Conservation (phyloP, 2,329 filamentous ascomycete genomes). For the Penicillium sp. region DNA sequence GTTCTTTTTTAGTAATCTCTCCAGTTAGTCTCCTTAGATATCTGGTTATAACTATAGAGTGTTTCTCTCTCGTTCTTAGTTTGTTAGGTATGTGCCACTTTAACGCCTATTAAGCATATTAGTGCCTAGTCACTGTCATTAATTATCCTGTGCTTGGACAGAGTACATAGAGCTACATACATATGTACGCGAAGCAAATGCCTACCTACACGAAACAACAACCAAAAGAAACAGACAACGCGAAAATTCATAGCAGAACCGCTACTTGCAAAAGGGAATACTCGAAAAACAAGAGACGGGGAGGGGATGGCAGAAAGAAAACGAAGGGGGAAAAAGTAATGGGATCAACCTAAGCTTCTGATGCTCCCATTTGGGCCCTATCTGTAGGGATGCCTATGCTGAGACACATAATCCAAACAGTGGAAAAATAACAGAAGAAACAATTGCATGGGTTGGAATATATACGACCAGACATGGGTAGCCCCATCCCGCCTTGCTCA, state of each 20-base stretch:
- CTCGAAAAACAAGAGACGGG: slow-evolving; percentile 3
- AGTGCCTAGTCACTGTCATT: no score
- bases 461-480: slow-evolving; percentile 12
- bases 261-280: slow-evolving; percentile 15
- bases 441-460: slow-evolving; percentile 1
- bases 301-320: neutral
- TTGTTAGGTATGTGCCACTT: no score
- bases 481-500: neutral
- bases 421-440: neutral
- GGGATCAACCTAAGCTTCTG: neutral
- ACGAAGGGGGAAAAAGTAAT: slow-evolving; percentile 3
- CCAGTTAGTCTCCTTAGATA: no score
- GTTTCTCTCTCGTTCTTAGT: no score
- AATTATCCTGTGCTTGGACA: no score
- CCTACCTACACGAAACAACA: slow-evolving; percentile 10
- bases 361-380: neutral
- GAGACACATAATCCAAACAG: slow-evolving; percentile 1
- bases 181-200: slow-evolving; percentile 9
- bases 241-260: slow-evolving; percentile 13
- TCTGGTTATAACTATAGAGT: no score
- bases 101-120: no score
- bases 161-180: no score
- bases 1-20: no score
- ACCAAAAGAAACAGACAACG: slow-evolving; percentile 2
- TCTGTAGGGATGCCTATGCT: neutral